Conservation (phyloP, 2,329 filamentous ascomycete species). For the Colletotrichum spaethianum region DNA sequence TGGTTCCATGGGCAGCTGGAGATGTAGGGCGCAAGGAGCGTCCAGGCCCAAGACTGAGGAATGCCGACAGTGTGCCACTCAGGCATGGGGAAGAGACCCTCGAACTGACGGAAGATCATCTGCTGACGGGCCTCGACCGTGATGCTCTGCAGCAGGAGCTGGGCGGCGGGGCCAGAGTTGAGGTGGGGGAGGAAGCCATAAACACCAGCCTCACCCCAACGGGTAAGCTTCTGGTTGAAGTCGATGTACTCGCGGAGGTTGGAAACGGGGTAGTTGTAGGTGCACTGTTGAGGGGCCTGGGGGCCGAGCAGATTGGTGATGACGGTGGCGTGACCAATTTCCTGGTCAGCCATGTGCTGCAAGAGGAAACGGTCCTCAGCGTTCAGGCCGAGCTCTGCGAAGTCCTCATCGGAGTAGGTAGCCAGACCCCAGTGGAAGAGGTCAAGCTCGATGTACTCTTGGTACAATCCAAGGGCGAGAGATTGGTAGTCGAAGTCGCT, state of each 20-base stretch:
- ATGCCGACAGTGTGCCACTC: slow-evolving; percentile 86
- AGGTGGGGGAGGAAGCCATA: slow-evolving; percentile 87
- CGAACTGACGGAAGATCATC: slow-evolving; percentile 87
- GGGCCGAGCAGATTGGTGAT: slow-evolving; percentile 83
- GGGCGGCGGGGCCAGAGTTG: slow-evolving; percentile 80
- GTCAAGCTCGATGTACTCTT: slow-evolving; percentile 89
- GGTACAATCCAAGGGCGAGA: slow-evolving; percentile 80
- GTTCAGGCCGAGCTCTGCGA: slow-evolving; percentile 76
- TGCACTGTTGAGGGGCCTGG: slow-evolving; percentile 80
- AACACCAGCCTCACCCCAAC: slow-evolving; percentile 83
- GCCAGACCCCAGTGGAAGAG: slow-evolving; percentile 84
- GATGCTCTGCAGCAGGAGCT: slow-evolving; percentile 82
- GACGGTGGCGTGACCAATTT: slow-evolving; percentile 83
- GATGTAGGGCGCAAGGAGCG: slow-evolving; percentile 85
- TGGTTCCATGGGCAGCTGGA: slow-evolving; percentile 80
- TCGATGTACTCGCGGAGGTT: slow-evolving; percentile 85
- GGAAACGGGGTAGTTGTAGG: slow-evolving; percentile 84
- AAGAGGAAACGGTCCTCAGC: slow-evolving; percentile 80
- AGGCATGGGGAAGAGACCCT: slow-evolving; percentile 84
- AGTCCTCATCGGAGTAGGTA: slow-evolving; percentile 78
- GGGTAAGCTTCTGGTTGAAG: slow-evolving; percentile 89
- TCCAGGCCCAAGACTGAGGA: slow-evolving; percentile 89
- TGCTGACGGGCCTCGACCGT: slow-evolving; percentile 86
- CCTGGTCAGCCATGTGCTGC: slow-evolving; percentile 83
- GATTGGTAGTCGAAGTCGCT: slow-evolving; percentile 90